Evolutionary conservation across 2,329 filamentous ascomycete genomes (phyloP), one percentile per base, ranked within the genome.

Genomic region (Capronia epimyces): DNA sequence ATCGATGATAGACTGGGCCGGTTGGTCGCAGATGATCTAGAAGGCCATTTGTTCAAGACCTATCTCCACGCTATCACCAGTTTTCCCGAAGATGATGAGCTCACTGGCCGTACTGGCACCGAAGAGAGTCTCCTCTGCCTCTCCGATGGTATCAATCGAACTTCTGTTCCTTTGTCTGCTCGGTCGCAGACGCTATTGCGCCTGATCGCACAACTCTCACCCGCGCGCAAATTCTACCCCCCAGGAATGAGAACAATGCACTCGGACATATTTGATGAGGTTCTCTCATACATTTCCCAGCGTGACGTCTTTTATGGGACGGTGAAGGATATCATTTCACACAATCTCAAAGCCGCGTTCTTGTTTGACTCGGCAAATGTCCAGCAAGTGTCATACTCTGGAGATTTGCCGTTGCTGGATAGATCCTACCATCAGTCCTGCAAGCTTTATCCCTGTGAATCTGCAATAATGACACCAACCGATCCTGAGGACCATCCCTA

Each of bases 61-160:
- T 66, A 67, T 43, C 55, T 71, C 13, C 69, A 72, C 54, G 69
- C 67, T 3, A 12, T 68, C 7, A 71, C 68, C 3, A 66, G 65
- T 6, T 65, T 60, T 34, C 63, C 61, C 15, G 43, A 70, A 2
- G 58, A 61, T 3, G 69, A 72, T 52, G 56, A 57, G 2, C 52
- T 72, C 10, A 71, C 67, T 10, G 50, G 56, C 9, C 57, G 50
- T 29, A 65, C 64, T 2, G 66, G 66, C 1, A 65, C 63, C 4
- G 65, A 67, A 34, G 60, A 66, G 29, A 59, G 61, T 12, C 54
- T 68, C 0, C 50, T 52, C 4, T 62, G 63, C 18, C 56, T 68
- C 31, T 60, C 45, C 2, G 49, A 53, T 32, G 36, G 9, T n/a
- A 49, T 57, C 7, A 44, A 22, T 32, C 22, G 20, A 15, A 54